phyloP scores from a whole-genome alignment of 2,329 filamentous ascomycete genomes.

The Ophiostoma populinum region DNA sequence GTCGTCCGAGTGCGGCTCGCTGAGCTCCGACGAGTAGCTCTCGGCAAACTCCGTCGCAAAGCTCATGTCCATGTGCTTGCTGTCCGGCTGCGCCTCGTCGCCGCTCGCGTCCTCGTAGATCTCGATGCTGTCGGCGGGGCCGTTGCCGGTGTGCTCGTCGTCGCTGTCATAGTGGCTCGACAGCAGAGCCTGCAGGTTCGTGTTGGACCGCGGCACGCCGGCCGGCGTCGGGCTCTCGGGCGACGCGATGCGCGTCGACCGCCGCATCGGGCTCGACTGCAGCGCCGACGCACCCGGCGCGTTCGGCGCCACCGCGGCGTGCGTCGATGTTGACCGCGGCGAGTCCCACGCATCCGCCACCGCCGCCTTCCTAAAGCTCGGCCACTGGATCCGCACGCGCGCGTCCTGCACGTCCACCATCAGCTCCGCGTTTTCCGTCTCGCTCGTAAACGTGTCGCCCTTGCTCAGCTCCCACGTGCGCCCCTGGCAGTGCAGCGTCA shows the following conservation, averaged over 20 bases:
- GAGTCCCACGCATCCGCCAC: conserved; percentile 54
- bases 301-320: conserved; percentile 13
- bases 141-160: conserved; percentile 16
- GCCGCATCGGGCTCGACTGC: conserved; percentile 43
- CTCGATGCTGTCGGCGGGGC: conserved; percentile 30
- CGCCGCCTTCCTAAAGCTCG: conserved; percentile 32
- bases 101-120: conserved; percentile 58
- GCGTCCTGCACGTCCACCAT: conserved; percentile 92
- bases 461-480: conserved; percentile 73
- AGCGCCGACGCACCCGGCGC: conserved; percentile 20
- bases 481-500: conserved; percentile 82
- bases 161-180: conserved; percentile 17
- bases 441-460: conserved; percentile 76
- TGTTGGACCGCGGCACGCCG: conserved; percentile 22
- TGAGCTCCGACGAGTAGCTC: conserved; percentile 40
- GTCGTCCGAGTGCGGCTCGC: conserved; percentile 31
- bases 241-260: conserved; percentile 43
- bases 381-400: conserved; percentile 81
- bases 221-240: conserved; percentile 51
- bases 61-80: conserved; percentile 21
- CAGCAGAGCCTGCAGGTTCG: conserved; percentile 27
- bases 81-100: conserved; percentile 29
- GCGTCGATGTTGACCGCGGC: conserved; percentile 21
- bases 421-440: conserved; percentile 74
- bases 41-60: conserved; percentile 33